These are phyloP conservation scores for Rhodomyrtus tomentosa DNA, from an alignment of 345 rosid species.

Conservation along the genomic window DNA sequence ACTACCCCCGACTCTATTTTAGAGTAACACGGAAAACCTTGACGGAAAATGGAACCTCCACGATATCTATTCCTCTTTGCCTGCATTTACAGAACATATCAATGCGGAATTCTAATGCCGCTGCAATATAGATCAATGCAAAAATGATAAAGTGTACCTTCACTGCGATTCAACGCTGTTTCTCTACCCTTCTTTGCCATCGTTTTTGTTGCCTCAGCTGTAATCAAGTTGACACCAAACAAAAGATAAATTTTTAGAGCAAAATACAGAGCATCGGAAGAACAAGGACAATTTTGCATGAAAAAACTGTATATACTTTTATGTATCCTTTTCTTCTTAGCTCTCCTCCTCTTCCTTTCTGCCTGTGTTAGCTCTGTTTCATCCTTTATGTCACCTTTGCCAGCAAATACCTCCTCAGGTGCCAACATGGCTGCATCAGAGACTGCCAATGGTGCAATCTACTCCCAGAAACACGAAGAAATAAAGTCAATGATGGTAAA, in stretches of 20 bases:
- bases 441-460: slow-evolving; percentile 90
- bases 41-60: not conserved
- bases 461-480: slow-evolving; percentile 6
- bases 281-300: not conserved
- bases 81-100: slow-evolving; percentile 16
- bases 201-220: slow-evolving; percentile 55
- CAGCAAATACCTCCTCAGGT: slow-evolving; percentile 82
- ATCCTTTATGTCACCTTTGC: slow-evolving; percentile 80
- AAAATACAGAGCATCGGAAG: not conserved
- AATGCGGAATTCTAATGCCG: not conserved
- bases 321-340: slow-evolving; percentile 81
- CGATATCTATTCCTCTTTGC: slow-evolving; percentile 15
- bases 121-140: not conserved
- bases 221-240: not conserved
- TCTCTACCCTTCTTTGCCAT: slow-evolving; percentile 33
- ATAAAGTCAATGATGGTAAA: not conserved
- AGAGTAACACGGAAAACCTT: not conserved
- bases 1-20: not conserved
- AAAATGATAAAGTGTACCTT: slow-evolving; percentile 20
- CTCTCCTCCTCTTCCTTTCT: slow-evolving; percentile 95
- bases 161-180: slow-evolving; percentile 3
- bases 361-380: slow-evolving; percentile 71
- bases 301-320: slow-evolving; percentile 37
- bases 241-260: not conserved
- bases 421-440: slow-evolving; percentile 98